These are phyloP conservation scores for Starmerella davenportii DNA, from an alignment of 805 yeast species.

Conservation along the genomic window DNA sequence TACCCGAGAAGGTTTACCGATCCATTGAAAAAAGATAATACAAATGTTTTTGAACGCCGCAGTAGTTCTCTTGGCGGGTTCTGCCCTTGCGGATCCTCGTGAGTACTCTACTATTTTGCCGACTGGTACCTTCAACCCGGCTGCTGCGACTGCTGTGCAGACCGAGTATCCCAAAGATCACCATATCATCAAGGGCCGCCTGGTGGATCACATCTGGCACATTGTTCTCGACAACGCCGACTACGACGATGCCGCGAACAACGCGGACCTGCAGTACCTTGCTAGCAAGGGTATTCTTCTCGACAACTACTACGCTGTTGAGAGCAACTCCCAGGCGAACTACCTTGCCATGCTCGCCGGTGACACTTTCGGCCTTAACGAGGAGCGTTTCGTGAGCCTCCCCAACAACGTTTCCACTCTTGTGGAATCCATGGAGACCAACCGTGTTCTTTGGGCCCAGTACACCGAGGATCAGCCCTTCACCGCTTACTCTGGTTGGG, in stretches of 20 bases:
- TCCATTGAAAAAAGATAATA: slow-evolving; percentile 1
- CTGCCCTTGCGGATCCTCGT: slow-evolving; percentile 16
- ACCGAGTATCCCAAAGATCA: slow-evolving; percentile 19
- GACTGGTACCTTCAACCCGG: slow-evolving; percentile 18
- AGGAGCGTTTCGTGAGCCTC: slow-evolving; percentile 29
- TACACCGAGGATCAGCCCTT: slow-evolving; percentile 38
- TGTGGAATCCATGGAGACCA: slow-evolving; percentile 32
- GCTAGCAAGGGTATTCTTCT: slow-evolving; percentile 30
- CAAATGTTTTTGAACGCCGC: slow-evolving; percentile 12
- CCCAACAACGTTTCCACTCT: slow-evolving; percentile 32
- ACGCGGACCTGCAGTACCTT: slow-evolving; percentile 28
- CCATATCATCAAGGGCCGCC: slow-evolving; percentile 19
- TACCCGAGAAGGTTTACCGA: slow-evolving; percentile 6
- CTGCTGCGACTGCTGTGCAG: slow-evolving; percentile 20
- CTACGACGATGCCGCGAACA: slow-evolving; percentile 32
- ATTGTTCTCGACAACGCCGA: slow-evolving; percentile 38
- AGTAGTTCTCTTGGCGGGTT: slow-evolving; percentile 14
- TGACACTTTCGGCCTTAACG: slow-evolving; percentile 32
- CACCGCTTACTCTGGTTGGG: slow-evolving; percentile 34
- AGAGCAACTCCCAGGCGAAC: slow-evolving; percentile 40
- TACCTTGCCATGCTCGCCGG: slow-evolving; percentile 34
- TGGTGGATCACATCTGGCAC: slow-evolving; percentile 21
- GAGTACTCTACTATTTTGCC: slow-evolving; percentile 18
- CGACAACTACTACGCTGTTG: slow-evolving; percentile 34
- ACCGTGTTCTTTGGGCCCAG: slow-evolving; percentile 35